Conservation (phyloP, 352 stramenopile species). For the Phytophthora capsici region DNA sequence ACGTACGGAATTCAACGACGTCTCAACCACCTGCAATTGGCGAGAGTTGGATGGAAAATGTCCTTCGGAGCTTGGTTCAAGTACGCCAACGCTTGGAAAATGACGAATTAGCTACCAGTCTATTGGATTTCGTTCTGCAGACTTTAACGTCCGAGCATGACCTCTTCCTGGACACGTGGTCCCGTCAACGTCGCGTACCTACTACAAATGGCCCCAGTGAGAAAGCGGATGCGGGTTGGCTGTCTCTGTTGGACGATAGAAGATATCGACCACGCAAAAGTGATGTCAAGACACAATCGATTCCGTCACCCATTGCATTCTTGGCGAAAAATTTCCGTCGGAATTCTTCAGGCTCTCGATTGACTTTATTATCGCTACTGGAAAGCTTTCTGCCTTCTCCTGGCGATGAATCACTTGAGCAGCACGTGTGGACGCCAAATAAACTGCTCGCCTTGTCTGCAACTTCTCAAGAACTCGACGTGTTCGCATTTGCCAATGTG, state of each 20-base stretch:
- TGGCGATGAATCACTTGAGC: constrained; percentile 1
- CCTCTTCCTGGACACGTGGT: constrained; percentile 53
- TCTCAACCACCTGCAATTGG: constrained; percentile 40
- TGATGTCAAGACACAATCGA: constrained; percentile 21
- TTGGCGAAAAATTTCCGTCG: constrained; percentile 40
- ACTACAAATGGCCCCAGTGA: constrained; percentile 20
- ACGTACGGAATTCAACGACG: neutral
- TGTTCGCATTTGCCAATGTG: constrained; percentile 52
- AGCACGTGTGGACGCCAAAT: constrained; percentile 48
- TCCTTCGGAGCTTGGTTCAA: constrained; percentile 61
- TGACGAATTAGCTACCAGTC: constrained; percentile 42
- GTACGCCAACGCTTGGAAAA: constrained; percentile 51
- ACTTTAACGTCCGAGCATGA: constrained; percentile 72
- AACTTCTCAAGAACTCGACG: constrained; percentile 52
- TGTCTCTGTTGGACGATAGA: constrained; percentile 63
- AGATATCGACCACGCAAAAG: constrained; percentile 35
- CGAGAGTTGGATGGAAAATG: constrained; percentile 81
- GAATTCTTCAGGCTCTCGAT: constrained; percentile 54
- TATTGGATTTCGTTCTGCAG: constrained; percentile 76
- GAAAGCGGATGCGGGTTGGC: constrained; percentile 46
- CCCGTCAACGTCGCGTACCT: constrained; percentile 27
- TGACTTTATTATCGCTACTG: constrained; percentile 62
- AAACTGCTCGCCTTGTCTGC: constrained; percentile 41
- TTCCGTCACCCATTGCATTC: constrained; percentile 25
- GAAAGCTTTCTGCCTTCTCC: constrained; percentile 45